Conservation (phyloP, 2,329 filamentous ascomycete species). For the Xylaria sp. region DNA sequence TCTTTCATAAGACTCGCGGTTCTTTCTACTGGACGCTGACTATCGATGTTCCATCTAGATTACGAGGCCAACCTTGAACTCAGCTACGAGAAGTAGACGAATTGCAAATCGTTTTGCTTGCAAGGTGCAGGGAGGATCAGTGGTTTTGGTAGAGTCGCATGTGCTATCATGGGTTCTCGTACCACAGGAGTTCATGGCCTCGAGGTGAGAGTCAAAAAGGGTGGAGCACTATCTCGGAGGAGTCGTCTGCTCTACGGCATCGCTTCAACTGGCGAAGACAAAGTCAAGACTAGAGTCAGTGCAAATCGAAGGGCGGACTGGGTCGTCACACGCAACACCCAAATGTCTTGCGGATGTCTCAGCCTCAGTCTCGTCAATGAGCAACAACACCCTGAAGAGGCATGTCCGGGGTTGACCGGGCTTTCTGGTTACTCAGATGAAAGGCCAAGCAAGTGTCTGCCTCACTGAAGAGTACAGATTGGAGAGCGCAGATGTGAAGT, state of each 20-base stretch:
- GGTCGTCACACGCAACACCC: slow-evolving; percentile 35
- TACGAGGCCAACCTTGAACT: slow-evolving; percentile 33
- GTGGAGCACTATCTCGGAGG: neutral
- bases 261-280: slow-evolving; percentile 4
- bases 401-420: slow-evolving; percentile 17
- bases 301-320: slow-evolving; percentile 18
- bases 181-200: slow-evolving; percentile 20
- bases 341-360: slow-evolving; percentile 43
- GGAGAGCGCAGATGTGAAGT: slow-evolving; percentile 3
- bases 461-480: neutral
- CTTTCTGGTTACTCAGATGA: slow-evolving; percentile 13
- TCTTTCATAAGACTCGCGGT: slow-evolving; percentile 25
- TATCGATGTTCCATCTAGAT: slow-evolving; percentile 31
- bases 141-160: slow-evolving; percentile 13
- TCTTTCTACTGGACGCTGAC: slow-evolving; percentile 1
- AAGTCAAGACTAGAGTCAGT: slow-evolving; percentile 6
- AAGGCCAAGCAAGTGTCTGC: neutral
- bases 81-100: slow-evolving; percentile 14
- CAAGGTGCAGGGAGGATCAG: slow-evolving; percentile 22
- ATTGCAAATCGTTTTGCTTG: slow-evolving; percentile 16
- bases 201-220: neutral
- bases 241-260: slow-evolving; percentile 24
- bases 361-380: slow-evolving; percentile 32
- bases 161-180: slow-evolving; percentile 17
- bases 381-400: slow-evolving; percentile 2